These are phyloP conservation scores for Helianthus annuus DNA, from an alignment of 129 eudicot genomes.

Conservation along the genomic window HanXRQr2.0-SUNRISE NC_035442.2:144658573-144659072, in stretches of 20 bases:
- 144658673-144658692: background rate
- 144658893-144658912: background rate
- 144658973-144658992: no score
- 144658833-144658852: background rate
- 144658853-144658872: background rate
- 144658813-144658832: background rate
- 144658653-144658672: background rate
- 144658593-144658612: no score
- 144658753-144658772: background rate
- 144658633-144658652: no score
- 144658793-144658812: background rate
- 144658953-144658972: no score
- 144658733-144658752: background rate
- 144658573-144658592: no score
- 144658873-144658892: background rate
- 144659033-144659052: no score
- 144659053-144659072: no score
- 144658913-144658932: no score
- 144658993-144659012: no score
- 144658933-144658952: no score
- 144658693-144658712: constrained; percentile 4
- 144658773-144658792: background rate
- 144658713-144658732: background rate
- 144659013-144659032: no score
- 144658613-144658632: no score